Evolutionary conservation across 148 eudicot genomes (phyloP), one percentile per base, ranked within the genome.

Genomic region (Selenicereus undatus): DNA sequence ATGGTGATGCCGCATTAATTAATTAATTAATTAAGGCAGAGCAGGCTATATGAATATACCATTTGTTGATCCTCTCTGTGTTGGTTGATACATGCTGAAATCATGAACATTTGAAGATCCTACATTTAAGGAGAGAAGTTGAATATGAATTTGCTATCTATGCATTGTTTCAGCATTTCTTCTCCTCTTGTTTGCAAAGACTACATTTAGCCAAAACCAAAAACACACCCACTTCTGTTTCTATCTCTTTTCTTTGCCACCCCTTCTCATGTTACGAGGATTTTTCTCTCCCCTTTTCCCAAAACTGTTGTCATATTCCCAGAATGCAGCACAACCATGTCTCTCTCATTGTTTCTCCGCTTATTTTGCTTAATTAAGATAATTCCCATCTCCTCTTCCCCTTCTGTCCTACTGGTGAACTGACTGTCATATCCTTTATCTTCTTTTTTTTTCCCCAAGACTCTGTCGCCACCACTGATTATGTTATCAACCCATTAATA

Each of bases 381-480:
- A 77, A 88, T 86, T 85, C 62, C 81, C 85, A 64, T 81, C 77
- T 76, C 81, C 81, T 86, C 78, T 79, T 81, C 84, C 78, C 84
- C 81, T 75, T 85, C 81, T 87, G 80, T 79, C 54, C 83, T 75
- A 14, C 17, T 85, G 86, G 82, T 64, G 73, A 58, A 51, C 83
- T 77, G 76, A 81, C 83, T n/a, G 43, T 69, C 75, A 32, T 32
- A 32, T 32, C 32, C 32, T 32, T 32, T 2, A 32, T 32, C 32
- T 32, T 32, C 2, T 71, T 29, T 29, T 54, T 20, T 18, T 11
- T 24, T 45, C 42, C 22, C 72, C 73, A 43, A 66, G 78, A 73
- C 65, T 72, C 79, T 36, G 18, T 43, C 58, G 48, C 85, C 83
- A 27, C 36, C 68, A 70, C 43, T 24, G 71, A 11, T 39, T 39